Conservation (phyloP, 768 basidiomycete species). For the Clavaria fumosa region DNA sequence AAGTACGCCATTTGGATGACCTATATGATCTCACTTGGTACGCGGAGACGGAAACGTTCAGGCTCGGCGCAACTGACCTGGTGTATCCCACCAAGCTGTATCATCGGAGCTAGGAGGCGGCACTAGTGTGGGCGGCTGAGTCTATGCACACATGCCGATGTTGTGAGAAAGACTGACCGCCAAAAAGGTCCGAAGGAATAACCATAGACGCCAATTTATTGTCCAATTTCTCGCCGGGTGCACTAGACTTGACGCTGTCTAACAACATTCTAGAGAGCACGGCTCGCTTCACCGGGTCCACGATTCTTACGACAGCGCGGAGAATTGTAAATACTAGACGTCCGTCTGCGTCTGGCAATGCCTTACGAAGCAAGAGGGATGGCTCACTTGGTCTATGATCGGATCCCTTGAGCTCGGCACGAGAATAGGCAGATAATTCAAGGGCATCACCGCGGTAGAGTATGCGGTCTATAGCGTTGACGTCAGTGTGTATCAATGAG, state of each 20-base stretch:
- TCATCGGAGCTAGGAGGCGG: conserved; percentile 78
- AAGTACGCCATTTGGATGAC: conserved; percentile 8
- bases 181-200: conserved; percentile 28
- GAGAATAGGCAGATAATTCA: conserved; percentile 63
- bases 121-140: conserved; percentile 27
- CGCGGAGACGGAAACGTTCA: conserved; percentile 3
- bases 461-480: conserved; percentile 67
- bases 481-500: conserved; percentile 7
- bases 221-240: conserved; percentile 51
- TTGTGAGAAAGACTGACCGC: no score
- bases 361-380: conserved; percentile 2
- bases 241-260: conserved; percentile 44
- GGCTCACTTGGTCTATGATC: conserved; percentile 81
- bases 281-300: conserved; percentile 65
- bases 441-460: conserved; percentile 63
- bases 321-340: conserved; percentile 70
- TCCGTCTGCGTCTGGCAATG: conserved; percentile 4
- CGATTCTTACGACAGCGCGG: conserved; percentile 55
- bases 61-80: conserved; percentile 28
- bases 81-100: conserved; percentile 62
- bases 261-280: conserved; percentile 53
- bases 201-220: conserved; percentile 51
- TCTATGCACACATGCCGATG: neutral
- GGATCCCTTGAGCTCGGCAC: conserved; percentile 78
- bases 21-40: conserved; percentile 14